Evolutionary conservation across 371 early-diverging fungal species (phyloP).

Genomic region (Lichtheimia ornata): DNA sequence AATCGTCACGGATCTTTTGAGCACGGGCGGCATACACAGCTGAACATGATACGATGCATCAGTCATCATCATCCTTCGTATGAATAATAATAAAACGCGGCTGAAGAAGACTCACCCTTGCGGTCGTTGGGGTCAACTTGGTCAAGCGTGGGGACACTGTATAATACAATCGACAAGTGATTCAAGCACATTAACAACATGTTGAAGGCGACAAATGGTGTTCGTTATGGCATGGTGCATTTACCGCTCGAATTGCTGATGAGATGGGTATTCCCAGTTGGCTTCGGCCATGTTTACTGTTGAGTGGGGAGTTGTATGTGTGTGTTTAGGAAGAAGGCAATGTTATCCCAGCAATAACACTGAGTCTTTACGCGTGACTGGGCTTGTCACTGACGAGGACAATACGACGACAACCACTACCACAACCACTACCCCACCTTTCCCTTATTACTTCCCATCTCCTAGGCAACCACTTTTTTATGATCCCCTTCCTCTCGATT

Average conservation of each 20-base stretch:
- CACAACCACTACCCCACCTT: too few relatives aligned
- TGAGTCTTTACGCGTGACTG: too few relatives aligned
- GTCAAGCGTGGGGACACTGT: slow-evolving; percentile 49
- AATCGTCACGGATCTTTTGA: slow-evolving; percentile 78
- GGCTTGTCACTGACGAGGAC: too few relatives aligned
- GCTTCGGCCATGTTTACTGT: slow-evolving; percentile 26
- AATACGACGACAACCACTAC: too few relatives aligned
- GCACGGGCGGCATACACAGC: slow-evolving; percentile 76
- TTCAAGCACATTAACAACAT: not conserved
- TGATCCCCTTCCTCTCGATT: too few relatives aligned
- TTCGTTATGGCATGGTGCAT: not conserved
- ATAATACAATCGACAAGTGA: not conserved
- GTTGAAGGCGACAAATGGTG: not conserved
- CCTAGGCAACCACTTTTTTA: too few relatives aligned
- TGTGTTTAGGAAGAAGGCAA: not conserved
- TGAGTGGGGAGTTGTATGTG: not conserved
- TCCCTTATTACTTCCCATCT: too few relatives aligned
- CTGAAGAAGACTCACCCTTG: slow-evolving; percentile 32
- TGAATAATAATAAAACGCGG: too few relatives aligned
- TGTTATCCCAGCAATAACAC: too few relatives aligned
- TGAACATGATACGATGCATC: slow-evolving; percentile 15
- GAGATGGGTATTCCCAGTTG: slow-evolving; percentile 42
- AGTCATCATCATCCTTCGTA: too few relatives aligned
- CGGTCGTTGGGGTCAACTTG: slow-evolving; percentile 48
- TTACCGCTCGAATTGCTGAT: slow-evolving; percentile 47